A percentile compares a stretch with the other conserved stretches of the same genome.
Evolutionary conservation across 1,139 yeast genomes (phyloP).

Genomic region (Yamadazyma atmosphaerica): DNA sequence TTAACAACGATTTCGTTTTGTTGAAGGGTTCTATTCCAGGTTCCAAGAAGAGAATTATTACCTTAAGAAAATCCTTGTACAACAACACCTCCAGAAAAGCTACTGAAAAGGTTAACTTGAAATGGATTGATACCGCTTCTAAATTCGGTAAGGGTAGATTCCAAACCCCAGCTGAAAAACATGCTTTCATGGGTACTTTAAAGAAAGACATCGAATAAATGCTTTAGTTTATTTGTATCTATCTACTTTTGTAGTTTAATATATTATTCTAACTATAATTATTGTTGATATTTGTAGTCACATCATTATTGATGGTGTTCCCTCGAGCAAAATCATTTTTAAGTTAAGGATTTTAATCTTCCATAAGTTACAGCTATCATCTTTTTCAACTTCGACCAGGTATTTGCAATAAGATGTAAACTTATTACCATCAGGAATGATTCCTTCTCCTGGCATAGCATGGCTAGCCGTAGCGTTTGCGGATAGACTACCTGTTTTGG

Average conservation of each 20-base stretch:
- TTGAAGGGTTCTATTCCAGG: slow-evolving; percentile 99
- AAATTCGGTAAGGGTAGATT: slow-evolving; percentile 99
- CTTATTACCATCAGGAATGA: too few relatives aligned
- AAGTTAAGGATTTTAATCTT: too few relatives aligned
- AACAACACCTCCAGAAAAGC: slow-evolving; percentile 98
- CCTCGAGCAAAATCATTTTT: too few relatives aligned
- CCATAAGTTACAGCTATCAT: too few relatives aligned
- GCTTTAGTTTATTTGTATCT: not conserved
- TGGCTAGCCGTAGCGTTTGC: too few relatives aligned
- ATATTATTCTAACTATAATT: not conserved
- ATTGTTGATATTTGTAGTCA: too few relatives aligned
- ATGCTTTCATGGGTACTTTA: slow-evolving; percentile 98
- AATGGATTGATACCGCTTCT: slow-evolving; percentile 99
- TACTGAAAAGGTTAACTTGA: slow-evolving; percentile 91
- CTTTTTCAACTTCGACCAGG: too few relatives aligned
- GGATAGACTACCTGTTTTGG: too few relatives aligned
- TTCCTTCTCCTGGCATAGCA: too few relatives aligned
- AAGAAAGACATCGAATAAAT: slow-evolving; percentile 74
- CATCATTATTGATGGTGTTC: too few relatives aligned
- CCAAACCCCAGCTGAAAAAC: slow-evolving; percentile 99
- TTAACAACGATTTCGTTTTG: slow-evolving; percentile 96
- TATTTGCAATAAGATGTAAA: too few relatives aligned
- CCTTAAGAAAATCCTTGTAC: slow-evolving; percentile 98
- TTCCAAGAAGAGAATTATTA: slow-evolving; percentile 98
- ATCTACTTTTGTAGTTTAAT: not conserved